These are phyloP conservation scores for Penicillium macrosclerotiorum DNA, from an alignment of 495 filamentous ascomycete genomes.

Conservation along the genomic window DNA sequence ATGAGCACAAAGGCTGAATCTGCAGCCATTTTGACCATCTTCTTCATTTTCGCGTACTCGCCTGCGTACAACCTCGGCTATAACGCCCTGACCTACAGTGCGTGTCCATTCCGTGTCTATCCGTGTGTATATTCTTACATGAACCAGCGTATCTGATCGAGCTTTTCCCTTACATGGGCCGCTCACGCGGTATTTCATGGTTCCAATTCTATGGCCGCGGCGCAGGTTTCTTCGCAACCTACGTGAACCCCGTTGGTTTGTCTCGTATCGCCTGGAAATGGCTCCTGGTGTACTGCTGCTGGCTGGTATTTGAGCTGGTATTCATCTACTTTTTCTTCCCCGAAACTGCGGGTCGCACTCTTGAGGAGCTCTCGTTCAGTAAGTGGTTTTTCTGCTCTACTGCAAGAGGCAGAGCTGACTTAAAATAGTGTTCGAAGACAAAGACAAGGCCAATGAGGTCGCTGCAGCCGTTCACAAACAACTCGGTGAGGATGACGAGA, in stretches of 20 bases:
- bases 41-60: slow-evolving; percentile 63
- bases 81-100: slow-evolving; percentile 65
- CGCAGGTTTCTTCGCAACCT: slow-evolving; percentile 57
- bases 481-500: slow-evolving; percentile 13
- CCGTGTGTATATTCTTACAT: background rate
- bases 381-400: slow-evolving; percentile 26
- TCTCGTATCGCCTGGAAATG: slow-evolving; percentile 60
- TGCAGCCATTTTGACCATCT: slow-evolving; percentile 51
- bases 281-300: slow-evolving; percentile 61
- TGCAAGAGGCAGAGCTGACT: slow-evolving; percentile 4
- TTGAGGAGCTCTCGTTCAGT: slow-evolving; percentile 66
- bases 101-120: slow-evolving; percentile 23
- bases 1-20: slow-evolving; percentile 39
- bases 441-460: slow-evolving; percentile 43
- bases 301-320: slow-evolving; percentile 54
- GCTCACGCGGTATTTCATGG: slow-evolving; percentile 59
- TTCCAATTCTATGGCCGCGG: slow-evolving; percentile 61
- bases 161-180: slow-evolving; percentile 60
- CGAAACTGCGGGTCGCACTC: slow-evolving; percentile 58
- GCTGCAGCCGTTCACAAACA: slow-evolving; percentile 48
- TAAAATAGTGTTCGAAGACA: slow-evolving; percentile 53
- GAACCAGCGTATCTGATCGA: slow-evolving; percentile 57
- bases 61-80: slow-evolving; percentile 69
- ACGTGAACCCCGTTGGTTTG: slow-evolving; percentile 64
- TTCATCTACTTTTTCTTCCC: slow-evolving; percentile 66